These are phyloP conservation scores for Anaeramoeba ignava DNA, from an alignment of 78 protist genomes.

Conservation along the genomic window DNA sequence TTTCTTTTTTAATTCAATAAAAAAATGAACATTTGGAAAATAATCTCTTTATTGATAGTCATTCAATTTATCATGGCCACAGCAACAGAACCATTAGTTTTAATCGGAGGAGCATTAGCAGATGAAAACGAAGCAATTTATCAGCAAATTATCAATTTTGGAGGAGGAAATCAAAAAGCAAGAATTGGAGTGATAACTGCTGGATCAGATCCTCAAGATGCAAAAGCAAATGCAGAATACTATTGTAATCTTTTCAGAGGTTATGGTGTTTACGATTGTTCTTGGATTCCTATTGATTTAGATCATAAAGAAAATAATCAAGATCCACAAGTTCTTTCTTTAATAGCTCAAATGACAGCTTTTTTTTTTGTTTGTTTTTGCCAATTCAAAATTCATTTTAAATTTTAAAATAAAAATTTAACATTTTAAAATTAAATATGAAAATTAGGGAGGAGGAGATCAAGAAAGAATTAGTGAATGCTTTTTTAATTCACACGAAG, in stretches of 20 bases:
- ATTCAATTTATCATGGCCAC: too few relatives aligned
- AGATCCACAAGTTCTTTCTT: not conserved
- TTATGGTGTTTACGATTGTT: not conserved
- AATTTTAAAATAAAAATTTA: not conserved
- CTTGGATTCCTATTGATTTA: constrained; percentile 1
- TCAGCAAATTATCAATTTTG: not conserved
- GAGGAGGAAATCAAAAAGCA: not conserved
- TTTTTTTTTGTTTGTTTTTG: not conserved
- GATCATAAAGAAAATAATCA: not conserved
- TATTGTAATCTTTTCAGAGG: not conserved
- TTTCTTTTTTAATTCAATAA: too few relatives aligned
- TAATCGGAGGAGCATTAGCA: not conserved
- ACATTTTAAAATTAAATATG: not conserved
- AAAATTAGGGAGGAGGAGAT: not conserved
- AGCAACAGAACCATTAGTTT: too few relatives aligned
- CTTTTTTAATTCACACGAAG: not conserved
- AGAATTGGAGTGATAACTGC: not conserved
- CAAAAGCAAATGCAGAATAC: not conserved
- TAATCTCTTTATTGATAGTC: too few relatives aligned
- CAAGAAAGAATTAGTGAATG: not conserved
- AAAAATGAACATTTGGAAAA: too few relatives aligned
- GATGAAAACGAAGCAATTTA: not conserved
- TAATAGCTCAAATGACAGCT: not conserved
- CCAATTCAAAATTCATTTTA: not conserved
- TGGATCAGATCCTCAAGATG: not conserved